Evolutionary conservation across 805 yeast genomes (phyloP).

Genomic region (Teunomyces funiuensis): DNA sequence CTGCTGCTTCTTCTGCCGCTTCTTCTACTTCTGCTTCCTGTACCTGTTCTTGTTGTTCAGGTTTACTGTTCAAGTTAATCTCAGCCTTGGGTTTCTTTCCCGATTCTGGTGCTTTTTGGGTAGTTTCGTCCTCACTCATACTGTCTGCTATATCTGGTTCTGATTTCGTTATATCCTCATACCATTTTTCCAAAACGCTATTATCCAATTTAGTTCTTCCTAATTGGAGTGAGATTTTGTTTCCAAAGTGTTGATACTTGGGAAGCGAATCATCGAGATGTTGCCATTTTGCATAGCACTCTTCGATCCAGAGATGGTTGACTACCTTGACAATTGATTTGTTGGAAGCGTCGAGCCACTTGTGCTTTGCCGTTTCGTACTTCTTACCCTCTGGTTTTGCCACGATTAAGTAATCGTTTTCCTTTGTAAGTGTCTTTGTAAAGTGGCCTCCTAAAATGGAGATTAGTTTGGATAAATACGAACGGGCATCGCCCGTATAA

Average conservation of each 20-base stretch:
- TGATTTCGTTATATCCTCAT: conserved; percentile 15
- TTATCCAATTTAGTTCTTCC: conserved; percentile 52
- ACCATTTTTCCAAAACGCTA: conserved; percentile 41
- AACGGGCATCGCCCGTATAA: conserved; percentile 81
- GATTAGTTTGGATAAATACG: conserved; percentile 64
- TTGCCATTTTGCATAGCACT: conserved; percentile 63
- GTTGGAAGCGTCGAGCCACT: conserved; percentile 50
- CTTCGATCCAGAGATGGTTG: conserved; percentile 89
- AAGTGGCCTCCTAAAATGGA: conserved; percentile 73
- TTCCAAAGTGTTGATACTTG: conserved; percentile 50
- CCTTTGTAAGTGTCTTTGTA: conserved; percentile 61
- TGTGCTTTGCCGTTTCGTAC: conserved; percentile 61
- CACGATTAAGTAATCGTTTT: conserved; percentile 72
- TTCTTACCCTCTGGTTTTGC: conserved; percentile 71
- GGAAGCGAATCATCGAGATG: conserved; percentile 45
- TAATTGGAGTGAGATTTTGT: conserved; percentile 44
- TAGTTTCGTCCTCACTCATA: conserved; percentile 24
- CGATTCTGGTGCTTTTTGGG: conserved; percentile 10
- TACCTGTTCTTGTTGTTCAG: conserved; percentile 11
- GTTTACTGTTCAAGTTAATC: conserved; percentile 13
- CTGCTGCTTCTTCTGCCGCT: background rate
- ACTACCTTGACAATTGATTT: conserved; percentile 48
- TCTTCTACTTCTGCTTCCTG: background rate
- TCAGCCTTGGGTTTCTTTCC: conserved; percentile 8
- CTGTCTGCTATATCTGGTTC: conserved; percentile 28